Evolutionary conservation across 2,329 filamentous ascomycete genomes (phyloP).

Genomic region (Cercospora sp.): DNA sequence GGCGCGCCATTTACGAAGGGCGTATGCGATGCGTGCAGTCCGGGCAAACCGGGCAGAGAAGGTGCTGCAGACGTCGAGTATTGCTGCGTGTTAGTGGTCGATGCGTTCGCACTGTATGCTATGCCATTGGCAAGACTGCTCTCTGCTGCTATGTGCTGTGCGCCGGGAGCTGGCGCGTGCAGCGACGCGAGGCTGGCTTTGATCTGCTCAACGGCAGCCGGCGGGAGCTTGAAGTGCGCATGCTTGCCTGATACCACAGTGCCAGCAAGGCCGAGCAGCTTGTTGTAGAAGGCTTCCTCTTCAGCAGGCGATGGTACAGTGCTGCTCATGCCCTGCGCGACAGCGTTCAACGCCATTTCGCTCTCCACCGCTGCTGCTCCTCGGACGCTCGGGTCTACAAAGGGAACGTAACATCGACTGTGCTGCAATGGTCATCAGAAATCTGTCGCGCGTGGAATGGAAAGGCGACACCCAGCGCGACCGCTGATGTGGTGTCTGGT

Average conservation of each 20-base stretch:
- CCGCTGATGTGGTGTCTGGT: slow-evolving; percentile 10
- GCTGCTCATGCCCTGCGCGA: slow-evolving; percentile 23
- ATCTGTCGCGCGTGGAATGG: slow-evolving; percentile 5
- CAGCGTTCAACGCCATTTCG: slow-evolving; percentile 26
- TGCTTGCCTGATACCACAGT: slow-evolving; percentile 76
- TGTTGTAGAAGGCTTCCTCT: slow-evolving; percentile 61
- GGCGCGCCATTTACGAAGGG: slow-evolving; percentile 16
- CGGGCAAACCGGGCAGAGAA: slow-evolving; percentile 27
- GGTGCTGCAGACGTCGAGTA: slow-evolving; percentile 15
- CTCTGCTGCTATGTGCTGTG: slow-evolving; percentile 12
- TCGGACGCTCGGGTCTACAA: slow-evolving; percentile 22
- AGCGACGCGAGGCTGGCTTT: slow-evolving; percentile 27
- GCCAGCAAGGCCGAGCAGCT: slow-evolving; percentile 79
- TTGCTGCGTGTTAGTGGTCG: slow-evolving; percentile 31
- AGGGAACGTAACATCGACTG: slow-evolving; percentile 19
- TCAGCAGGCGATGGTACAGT: slow-evolving; percentile 31
- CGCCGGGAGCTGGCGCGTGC: slow-evolving; percentile 14
- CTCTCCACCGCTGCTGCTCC: slow-evolving; percentile 12
- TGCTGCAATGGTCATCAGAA: slow-evolving; percentile 10
- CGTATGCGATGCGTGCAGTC: slow-evolving; percentile 23
- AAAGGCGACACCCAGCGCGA: neutral
- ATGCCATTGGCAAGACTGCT: slow-evolving; percentile 25
- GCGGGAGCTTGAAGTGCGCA: slow-evolving; percentile 60
- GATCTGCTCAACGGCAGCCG: slow-evolving; percentile 50
- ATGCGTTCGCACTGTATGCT: slow-evolving; percentile 25